Percentiles rank a stretch among this genome's conserved stretches.
Conservation (phyloP, 805 yeast genomes). For the Maudiozyma bulderi region DNA sequence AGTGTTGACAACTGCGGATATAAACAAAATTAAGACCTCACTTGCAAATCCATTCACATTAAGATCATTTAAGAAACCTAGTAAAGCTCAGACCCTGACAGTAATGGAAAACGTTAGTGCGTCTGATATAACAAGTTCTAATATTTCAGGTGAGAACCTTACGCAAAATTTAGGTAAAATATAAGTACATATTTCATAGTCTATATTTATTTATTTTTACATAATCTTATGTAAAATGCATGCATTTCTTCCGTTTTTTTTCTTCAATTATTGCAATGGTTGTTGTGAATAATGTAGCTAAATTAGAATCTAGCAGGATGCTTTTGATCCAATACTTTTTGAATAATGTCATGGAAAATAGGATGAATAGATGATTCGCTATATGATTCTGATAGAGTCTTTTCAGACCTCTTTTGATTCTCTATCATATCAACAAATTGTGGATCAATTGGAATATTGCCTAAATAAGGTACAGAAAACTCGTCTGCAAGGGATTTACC, state of each 20-base stretch:
- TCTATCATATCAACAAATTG: slow-evolving; percentile 84
- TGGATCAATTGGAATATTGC: slow-evolving; percentile 90
- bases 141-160: not conserved
- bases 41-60: not conserved
- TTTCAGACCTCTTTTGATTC: slow-evolving; percentile 29
- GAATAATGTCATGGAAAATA: slow-evolving; percentile 39
- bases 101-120: slow-evolving; percentile 13
- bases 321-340: slow-evolving; percentile 26
- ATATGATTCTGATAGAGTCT: slow-evolving; percentile 31
- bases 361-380: slow-evolving; percentile 25
- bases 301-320: slow-evolving; percentile 8
- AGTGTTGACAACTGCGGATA: not conserved
- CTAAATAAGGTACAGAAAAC: slow-evolving; percentile 58
- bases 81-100: slow-evolving; percentile 11
- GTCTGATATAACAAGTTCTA: not conserved
- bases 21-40: not conserved
- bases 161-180: not conserved
- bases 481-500: slow-evolving; percentile 64
- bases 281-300: not conserved
- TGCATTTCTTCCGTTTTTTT: no score
- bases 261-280: no score
- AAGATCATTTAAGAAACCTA: slow-evolving; percentile 1
- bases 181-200: no score
- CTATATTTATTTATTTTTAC: no score
- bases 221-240: no score